A percentile compares a stretch with the other conserved stretches of the same genome.
phyloP scores from a whole-genome alignment of 495 filamentous ascomycete species.

The Neurospora sp. region DNA sequence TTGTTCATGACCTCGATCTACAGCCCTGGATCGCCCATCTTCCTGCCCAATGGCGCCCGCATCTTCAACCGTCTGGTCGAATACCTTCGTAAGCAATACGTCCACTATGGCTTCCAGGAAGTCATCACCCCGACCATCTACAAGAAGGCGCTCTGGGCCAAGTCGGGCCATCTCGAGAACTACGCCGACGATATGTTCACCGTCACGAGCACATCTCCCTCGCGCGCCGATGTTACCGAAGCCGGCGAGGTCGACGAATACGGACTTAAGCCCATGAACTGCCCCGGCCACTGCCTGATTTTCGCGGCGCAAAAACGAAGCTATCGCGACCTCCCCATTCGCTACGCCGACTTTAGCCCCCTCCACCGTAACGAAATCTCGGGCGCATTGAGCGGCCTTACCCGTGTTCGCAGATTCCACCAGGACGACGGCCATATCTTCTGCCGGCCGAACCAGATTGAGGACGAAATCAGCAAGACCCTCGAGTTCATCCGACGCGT shows the following conservation, averaged over 20 bases:
- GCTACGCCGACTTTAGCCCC: conserved; percentile 89
- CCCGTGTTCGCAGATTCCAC: conserved; percentile 84
- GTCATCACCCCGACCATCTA: conserved; percentile 92
- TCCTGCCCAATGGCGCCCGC: conserved; percentile 75
- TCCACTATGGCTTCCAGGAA: conserved; percentile 79
- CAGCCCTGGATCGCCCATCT: conserved; percentile 81
- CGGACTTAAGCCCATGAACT: conserved; percentile 95
- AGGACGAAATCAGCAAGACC: conserved; percentile 67
- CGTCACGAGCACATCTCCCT: conserved; percentile 50
- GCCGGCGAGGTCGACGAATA: conserved; percentile 64
- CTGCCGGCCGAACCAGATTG: conserved; percentile 74
- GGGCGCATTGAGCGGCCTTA: conserved; percentile 76
- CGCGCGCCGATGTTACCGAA: conserved; percentile 23
- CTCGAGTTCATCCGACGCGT: conserved; percentile 72
- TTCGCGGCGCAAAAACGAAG: conserved; percentile 62
- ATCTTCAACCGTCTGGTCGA: conserved; percentile 79
- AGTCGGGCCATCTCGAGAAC: conserved; percentile 85
- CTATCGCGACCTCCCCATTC: conserved; percentile 75
- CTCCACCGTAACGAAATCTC: conserved; percentile 87
- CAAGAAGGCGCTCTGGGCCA: conserved; percentile 82
- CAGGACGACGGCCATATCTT: conserved; percentile 97
- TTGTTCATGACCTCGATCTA: conserved; percentile 71
- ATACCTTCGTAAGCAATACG: conserved; percentile 82
- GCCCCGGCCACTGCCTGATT: conserved; percentile 86
- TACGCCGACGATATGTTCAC: conserved; percentile 95